Evolutionary conservation across 148 eudicot species (phyloP).

Genomic region (Agrostemma githago): DNA sequence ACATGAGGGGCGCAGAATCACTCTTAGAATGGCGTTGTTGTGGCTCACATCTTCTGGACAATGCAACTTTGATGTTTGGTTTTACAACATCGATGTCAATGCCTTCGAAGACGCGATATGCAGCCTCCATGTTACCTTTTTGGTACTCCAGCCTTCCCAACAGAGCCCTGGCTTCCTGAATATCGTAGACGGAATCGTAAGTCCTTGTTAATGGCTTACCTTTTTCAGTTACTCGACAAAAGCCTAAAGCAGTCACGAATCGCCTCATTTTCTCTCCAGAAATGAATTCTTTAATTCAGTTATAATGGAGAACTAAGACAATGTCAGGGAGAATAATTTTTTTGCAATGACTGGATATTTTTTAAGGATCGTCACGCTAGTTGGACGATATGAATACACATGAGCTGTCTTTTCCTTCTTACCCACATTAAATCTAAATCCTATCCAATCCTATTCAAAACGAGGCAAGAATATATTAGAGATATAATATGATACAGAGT

Average conservation of each 20-base stretch:
- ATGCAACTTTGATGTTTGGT: slow-evolving; percentile 53
- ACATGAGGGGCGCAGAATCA: slow-evolving; percentile 54
- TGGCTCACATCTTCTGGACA: slow-evolving; percentile 47
- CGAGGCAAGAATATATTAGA: not conserved
- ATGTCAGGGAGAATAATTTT: not conserved
- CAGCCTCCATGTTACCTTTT: slow-evolving; percentile 80
- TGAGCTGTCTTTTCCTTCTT: slow-evolving; percentile 11
- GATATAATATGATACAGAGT: no score
- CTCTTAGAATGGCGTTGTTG: slow-evolving; percentile 41
- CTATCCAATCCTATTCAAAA: not conserved
- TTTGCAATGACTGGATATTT: not conserved
- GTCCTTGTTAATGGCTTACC: slow-evolving; percentile 1
- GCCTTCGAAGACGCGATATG: slow-evolving; percentile 82
- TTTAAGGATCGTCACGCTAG: not conserved
- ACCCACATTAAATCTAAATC: not conserved
- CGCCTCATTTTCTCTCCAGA: slow-evolving; percentile 5
- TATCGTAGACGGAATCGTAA: slow-evolving; percentile 10
- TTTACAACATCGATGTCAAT: slow-evolving; percentile 64
- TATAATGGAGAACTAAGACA: not conserved
- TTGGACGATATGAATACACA: not conserved
- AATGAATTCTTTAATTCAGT: not conserved
- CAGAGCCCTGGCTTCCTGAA: slow-evolving; percentile 87
- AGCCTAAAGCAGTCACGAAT: not conserved
- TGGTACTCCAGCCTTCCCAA: slow-evolving; percentile 88
- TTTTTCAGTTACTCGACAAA: slow-evolving; percentile 5